phyloP scores from a whole-genome alignment of 768 basidiomycete species.

The Lactarius vividus region DNA sequence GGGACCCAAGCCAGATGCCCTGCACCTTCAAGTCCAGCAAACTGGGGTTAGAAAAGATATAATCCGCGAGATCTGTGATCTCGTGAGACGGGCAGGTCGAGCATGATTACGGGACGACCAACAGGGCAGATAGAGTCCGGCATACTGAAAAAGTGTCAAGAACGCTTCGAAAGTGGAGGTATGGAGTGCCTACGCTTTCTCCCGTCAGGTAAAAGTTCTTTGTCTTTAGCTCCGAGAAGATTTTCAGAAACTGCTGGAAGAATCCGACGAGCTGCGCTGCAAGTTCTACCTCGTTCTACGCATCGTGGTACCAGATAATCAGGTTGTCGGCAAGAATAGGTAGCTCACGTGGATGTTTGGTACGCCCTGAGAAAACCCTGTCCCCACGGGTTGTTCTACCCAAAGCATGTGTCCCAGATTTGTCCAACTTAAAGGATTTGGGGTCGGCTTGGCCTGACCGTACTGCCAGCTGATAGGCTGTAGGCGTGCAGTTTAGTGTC shows the following conservation, averaged over 20 bases:
- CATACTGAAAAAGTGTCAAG: slow-evolving; percentile 16
- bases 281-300: slow-evolving; percentile 26
- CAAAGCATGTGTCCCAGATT: slow-evolving; percentile 28
- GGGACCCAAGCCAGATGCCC: slow-evolving; percentile 25
- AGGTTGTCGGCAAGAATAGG: neutral
- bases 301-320: neutral
- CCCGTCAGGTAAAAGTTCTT: slow-evolving; percentile 27
- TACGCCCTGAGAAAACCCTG: slow-evolving; percentile 26
- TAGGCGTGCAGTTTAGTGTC: neutral
- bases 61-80: slow-evolving; percentile 24
- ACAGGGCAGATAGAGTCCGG: slow-evolving; percentile 24
- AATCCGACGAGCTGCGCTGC: slow-evolving; percentile 24
- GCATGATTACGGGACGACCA: neutral
- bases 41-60: slow-evolving; percentile 18
- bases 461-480: slow-evolving; percentile 28
- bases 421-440: slow-evolving; percentile 27
- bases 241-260: slow-evolving; percentile 22
- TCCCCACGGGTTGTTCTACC: slow-evolving; percentile 29
- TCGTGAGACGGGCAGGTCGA: neutral
- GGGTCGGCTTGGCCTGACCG: slow-evolving; percentile 26
- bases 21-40: slow-evolving; percentile 15
- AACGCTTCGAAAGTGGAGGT: neutral
- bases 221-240: slow-evolving; percentile 25
- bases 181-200: slow-evolving; percentile 21
- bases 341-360: slow-evolving; percentile 21